Evolutionary conservation across 106 monocot species (phyloP).

Genomic region (Phalaenopsis equestris): DNA sequence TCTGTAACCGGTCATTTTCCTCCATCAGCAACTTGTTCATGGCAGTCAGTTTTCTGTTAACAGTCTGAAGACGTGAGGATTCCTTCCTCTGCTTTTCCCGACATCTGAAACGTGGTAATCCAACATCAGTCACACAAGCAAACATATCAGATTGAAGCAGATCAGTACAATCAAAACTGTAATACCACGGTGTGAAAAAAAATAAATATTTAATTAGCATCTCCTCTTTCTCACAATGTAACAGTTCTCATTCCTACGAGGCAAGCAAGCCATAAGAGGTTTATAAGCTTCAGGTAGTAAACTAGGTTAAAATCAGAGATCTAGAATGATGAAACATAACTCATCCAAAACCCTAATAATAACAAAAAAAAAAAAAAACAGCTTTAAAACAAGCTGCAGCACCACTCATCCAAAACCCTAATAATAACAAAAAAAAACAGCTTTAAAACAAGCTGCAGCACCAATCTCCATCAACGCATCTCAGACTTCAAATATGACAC

Average conservation of each 20-base stretch:
- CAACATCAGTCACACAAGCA: background rate
- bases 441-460: background rate
- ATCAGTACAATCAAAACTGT: no score
- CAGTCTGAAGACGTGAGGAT: conserved; percentile 66
- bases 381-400: background rate
- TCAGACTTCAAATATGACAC: background rate
- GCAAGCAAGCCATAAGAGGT: no score
- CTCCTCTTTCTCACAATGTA: no score
- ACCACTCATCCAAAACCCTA: background rate
- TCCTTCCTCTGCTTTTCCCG: conserved; percentile 87
- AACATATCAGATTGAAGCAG: background rate
- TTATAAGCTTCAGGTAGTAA: no score
- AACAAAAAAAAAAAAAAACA: background rate
- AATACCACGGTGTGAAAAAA: background rate
- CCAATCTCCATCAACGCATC: no score
- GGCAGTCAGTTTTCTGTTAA: conserved; percentile 67
- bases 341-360: background rate
- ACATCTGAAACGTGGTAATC: conserved; percentile 28
- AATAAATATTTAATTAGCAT: background rate
- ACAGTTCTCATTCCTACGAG: no score
- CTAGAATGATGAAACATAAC: background rate
- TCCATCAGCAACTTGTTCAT: conserved; percentile 90
- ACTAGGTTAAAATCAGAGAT: no score
- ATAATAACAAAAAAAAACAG: background rate
- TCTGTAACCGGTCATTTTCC: conserved; percentile 81